Evolutionary conservation across 2,329 filamentous ascomycete species (phyloP), one percentile per base, ranked within the genome.

Genomic region (Acephala macrosclerotiorum): DNA sequence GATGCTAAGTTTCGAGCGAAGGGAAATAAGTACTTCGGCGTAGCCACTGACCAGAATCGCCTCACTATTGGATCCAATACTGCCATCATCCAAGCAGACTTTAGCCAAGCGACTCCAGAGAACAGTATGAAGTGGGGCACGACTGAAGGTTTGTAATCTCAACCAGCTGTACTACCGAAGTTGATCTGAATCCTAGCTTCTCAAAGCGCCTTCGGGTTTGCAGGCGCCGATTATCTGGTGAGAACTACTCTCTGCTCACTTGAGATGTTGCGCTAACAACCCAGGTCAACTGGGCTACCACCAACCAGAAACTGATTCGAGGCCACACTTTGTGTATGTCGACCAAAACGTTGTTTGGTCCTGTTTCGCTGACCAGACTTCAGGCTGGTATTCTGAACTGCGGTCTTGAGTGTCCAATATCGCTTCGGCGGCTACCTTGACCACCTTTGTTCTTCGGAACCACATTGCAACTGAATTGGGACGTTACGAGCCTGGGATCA

Each of bases 91-190:
- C 82, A 83, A 68, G 78, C 80, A 62, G 80, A 89, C 76, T 91
- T 91, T 67, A 88, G 88, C 16, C 84, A 87, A 75, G 80, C 91
- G 38, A 91, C 88, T 0, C 83, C 85, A 2, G 89, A 91, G 80
- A 91, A 91, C 81, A 86, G 82, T 75, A 89, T 90, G 85, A 91
- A 91, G 78, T 91, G 88, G 88, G 86, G 89, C 71, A 78, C 83
- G 38, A 81, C 81, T 8, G 80, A 89, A 76, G 38, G 38, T 42
- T 16, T 42, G 12, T 4, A 42, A n/a, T 42, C 38, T 42, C 12
- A 4, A 16, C 38, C 38, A 73, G 74, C 56, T 38, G 38, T 53
- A 51, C 25, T 16, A 38, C 36, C 55, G 60, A 42, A 42, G 3
- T 14, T 42, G 38, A 42, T n/a, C 4, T n/a, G 5, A 16, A 16